Conservation (phyloP, 176 grass and related monocot species). For the Lolium perenne region DNA sequence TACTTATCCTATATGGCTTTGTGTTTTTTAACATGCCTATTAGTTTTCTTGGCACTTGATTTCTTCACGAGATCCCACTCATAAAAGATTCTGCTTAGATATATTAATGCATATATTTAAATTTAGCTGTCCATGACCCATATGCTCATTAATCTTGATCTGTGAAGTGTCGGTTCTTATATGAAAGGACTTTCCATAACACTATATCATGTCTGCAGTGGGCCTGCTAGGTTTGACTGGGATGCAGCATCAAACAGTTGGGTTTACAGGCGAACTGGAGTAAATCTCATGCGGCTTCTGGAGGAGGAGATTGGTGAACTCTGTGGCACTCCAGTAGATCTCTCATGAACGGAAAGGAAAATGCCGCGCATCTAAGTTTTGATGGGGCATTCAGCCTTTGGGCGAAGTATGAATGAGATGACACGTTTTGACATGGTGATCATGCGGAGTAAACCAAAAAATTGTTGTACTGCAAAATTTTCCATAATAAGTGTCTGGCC, state of each 20-base stretch:
- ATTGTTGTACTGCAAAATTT: background rate
- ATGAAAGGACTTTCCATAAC: background rate
- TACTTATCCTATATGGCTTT: background rate
- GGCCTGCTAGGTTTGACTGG: constrained; percentile 56
- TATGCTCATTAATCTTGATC: background rate
- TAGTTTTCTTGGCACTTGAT: background rate
- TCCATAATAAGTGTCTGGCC: constrained; percentile 13
- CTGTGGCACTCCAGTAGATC: constrained; percentile 58
- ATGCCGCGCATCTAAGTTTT: background rate
- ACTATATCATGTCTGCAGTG: background rate
- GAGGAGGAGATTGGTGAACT: constrained; percentile 68
- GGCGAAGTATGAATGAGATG: background rate
- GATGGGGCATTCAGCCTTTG: background rate
- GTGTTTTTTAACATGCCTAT: background rate
- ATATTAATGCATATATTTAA: background rate
- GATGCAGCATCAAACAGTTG: constrained; percentile 58
- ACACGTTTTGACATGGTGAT: background rate
- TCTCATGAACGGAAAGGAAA: constrained; percentile 49
- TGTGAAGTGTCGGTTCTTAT: background rate
- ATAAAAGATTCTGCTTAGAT: background rate
- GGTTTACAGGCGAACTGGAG: constrained; percentile 81
- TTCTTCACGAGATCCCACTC: background rate
- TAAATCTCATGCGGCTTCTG: constrained; percentile 62
- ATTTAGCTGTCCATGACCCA: background rate
- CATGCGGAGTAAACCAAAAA: background rate